phyloP scores from a whole-genome alignment of 176 grass and related monocot species.

The Saccharum spontaneum region DNA sequence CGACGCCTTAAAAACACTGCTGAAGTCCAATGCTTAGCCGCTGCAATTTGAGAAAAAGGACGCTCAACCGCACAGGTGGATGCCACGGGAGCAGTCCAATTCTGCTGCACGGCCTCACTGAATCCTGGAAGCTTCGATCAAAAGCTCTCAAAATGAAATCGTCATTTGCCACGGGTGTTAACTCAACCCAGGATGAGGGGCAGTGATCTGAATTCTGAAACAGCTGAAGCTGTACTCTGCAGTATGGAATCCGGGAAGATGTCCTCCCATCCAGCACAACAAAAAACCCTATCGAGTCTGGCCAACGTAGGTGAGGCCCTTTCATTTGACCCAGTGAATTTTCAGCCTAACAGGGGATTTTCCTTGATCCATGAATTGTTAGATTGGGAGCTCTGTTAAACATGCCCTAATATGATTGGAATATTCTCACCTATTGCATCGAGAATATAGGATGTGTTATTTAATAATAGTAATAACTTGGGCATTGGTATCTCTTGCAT shows the following conservation, averaged over 20 bases:
- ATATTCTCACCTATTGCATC: background rate
- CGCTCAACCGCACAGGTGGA: background rate
- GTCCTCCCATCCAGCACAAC: background rate
- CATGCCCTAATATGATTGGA: background rate
- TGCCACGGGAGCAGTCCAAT: background rate
- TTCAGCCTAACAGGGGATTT: background rate
- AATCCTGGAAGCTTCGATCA: background rate
- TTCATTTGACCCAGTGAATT: background rate
- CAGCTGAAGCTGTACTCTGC: background rate
- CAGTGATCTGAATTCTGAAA: background rate
- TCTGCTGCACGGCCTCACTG: background rate
- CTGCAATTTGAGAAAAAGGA: background rate
- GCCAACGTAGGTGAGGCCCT: background rate
- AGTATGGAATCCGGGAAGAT: background rate
- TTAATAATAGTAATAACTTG: background rate
- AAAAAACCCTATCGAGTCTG: background rate
- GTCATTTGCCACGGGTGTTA: background rate
- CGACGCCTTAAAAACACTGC: too few relatives aligned
- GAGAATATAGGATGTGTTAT: slow-evolving; percentile 1
- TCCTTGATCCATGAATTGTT: background rate
- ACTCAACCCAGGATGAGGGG: background rate
- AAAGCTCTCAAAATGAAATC: background rate
- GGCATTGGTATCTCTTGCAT: background rate
- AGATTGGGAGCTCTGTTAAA: background rate
- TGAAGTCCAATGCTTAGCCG: background rate